Percentiles rank a stretch among this genome's conserved stretches.
Conservation (phyloP, 331 rosid genomes). For the Malus hybrid region DNA sequence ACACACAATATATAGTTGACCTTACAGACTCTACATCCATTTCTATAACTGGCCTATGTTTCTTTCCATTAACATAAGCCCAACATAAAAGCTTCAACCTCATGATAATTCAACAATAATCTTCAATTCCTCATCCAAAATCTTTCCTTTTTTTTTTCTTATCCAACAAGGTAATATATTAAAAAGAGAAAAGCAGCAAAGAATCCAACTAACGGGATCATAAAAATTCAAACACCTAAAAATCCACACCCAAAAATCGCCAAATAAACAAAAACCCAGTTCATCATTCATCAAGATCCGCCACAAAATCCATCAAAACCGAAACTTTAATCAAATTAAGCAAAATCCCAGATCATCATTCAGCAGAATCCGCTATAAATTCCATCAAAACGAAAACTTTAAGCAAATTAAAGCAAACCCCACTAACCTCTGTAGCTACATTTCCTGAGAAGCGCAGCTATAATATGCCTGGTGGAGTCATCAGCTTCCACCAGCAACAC, state of each 20-base stretch:
- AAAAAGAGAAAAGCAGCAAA: neutral
- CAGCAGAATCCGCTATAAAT: neutral
- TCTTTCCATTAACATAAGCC: neutral
- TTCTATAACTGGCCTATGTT: neutral
- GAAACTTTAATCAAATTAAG: neutral
- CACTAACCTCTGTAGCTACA: slow-evolving; percentile 73
- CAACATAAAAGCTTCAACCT: neutral
- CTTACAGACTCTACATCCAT: slow-evolving; percentile 1
- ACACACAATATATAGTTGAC: neutral
- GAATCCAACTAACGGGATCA: neutral
- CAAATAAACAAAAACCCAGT: slow-evolving; percentile 4
- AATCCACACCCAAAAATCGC: neutral
- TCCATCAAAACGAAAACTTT: neutral
- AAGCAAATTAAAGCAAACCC: neutral
- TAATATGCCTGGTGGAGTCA: slow-evolving; percentile 90
- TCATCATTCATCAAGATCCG: neutral
- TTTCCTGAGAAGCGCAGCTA: slow-evolving; percentile 88
- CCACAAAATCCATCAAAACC: neutral
- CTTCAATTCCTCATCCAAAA: neutral
- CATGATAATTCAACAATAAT: neutral
- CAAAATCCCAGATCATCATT: neutral
- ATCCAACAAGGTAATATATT: neutral
- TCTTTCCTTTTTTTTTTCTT: neutral
- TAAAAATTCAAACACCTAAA: neutral
- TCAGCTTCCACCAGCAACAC: slow-evolving; percentile 87